Evolutionary conservation across 495 filamentous ascomycete genomes (phyloP), one percentile per base, ranked within the genome.

Genomic region (Xylaria acuta): DNA sequence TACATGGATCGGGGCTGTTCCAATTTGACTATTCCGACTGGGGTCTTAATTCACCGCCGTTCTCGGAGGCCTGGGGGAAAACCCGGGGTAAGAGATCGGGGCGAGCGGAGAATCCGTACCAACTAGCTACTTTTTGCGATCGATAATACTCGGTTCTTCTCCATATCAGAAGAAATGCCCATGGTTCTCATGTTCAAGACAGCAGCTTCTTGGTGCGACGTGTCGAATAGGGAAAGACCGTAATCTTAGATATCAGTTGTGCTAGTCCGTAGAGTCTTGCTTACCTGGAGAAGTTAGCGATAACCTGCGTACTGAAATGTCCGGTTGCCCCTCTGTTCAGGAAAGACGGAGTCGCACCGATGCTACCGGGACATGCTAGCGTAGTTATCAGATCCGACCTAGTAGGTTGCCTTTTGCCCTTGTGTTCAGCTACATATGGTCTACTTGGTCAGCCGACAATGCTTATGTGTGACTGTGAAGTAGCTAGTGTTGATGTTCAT

Each of bases 21-120:
- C 22, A 41, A 49, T 56, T 27, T 9, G 47, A 56, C 65, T n/a
- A 27, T 43, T 11, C 20, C 36, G 49, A 51, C 32, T 67, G 16
- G 45, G 20, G 36, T 40, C 49, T 56, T 34, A 25, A 41, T 67
- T 67, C 65, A 56, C 27, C 43, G 27, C 43, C 49, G 49, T 34
- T 54, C 65, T 67, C 65, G 65, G 65, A 66, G 64, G 38, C 49
- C 41, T 67, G 65, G 65, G 34, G 47, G 34, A 40, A 36, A 22
- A 25, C 49, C 30, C 47, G 65, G 64, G 65, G 41, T 47, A 51
- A 30, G 38, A 30, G 18, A 2, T 54, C 65, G 65, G 49, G 47
- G 65, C 22, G 43, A 49, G 30, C n/a, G 65, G 65, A 49, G 45
- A 54, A 36, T n/a, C 32, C n/a, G 32, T 56, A 27, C 14, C 12